Conservation (phyloP, 1,139 yeast genomes). For the Debaryomyces robertsiae region DNA sequence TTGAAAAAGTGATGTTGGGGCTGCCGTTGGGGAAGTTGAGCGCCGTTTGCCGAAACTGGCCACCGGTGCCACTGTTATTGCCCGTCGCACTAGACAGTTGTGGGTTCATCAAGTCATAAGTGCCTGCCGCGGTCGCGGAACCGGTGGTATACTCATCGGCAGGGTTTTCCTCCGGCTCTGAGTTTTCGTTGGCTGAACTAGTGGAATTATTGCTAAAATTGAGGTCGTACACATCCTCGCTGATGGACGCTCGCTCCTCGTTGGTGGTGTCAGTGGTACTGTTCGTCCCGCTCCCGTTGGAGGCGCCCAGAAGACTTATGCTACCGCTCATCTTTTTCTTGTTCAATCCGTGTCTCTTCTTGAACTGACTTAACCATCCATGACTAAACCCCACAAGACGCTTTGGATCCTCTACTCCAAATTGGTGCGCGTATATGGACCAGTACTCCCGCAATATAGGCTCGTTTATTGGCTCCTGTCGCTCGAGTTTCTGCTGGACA, state of each 20-base stretch:
- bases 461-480: slow-evolving; percentile 53
- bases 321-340: slow-evolving; percentile 37
- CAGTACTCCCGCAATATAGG: slow-evolving; percentile 59
- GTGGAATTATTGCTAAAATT: slow-evolving; percentile 13
- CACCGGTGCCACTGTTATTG: slow-evolving; percentile 11
- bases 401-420: slow-evolving; percentile 63
- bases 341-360: slow-evolving; percentile 57
- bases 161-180: slow-evolving; percentile 18
- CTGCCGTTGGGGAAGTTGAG: slow-evolving; percentile 27
- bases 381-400: slow-evolving; percentile 56
- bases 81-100: slow-evolving; percentile 15
- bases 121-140: slow-evolving; percentile 14
- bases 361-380: slow-evolving; percentile 64
- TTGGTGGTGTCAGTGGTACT: neutral
- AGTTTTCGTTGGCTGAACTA: slow-evolving; percentile 11
- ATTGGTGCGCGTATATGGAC: slow-evolving; percentile 56
- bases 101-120: slow-evolving; percentile 31
- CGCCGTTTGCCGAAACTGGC: slow-evolving; percentile 32
- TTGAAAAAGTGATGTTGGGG: slow-evolving; percentile 19
- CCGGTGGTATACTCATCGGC: slow-evolving; percentile 15
- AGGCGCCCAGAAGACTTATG: slow-evolving; percentile 6
- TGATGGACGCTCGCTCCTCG: slow-evolving; percentile 6
- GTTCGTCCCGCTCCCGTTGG: slow-evolving; percentile 9
- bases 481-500: slow-evolving; percentile 47
- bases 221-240: slow-evolving; percentile 13